These are phyloP conservation scores for Porpolomopsis calyptriformis DNA, from an alignment of 768 basidiomycete genomes.

Conservation along the genomic window DNA sequence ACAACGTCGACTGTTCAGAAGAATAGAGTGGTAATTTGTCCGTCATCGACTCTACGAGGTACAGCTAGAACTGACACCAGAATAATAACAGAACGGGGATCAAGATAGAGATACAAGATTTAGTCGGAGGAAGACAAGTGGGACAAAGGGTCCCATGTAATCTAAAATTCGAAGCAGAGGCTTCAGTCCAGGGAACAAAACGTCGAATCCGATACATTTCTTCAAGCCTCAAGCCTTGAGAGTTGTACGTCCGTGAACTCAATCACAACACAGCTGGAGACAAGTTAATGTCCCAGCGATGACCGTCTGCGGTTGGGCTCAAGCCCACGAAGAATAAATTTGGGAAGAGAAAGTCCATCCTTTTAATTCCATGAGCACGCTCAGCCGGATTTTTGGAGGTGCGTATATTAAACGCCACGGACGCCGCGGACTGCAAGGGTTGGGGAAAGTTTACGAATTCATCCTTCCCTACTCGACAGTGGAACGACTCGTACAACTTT, in stretches of 20 bases:
- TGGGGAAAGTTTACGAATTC: conserved; percentile 10
- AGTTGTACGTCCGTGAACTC: not conserved
- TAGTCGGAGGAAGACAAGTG: not conserved
- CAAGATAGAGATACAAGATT: not conserved
- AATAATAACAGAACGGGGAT: not conserved
- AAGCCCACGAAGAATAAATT: conserved; percentile 12
- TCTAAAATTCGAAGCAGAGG: not conserved
- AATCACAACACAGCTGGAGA: not conserved
- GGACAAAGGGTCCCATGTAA: not conserved
- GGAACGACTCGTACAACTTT: conserved; percentile 10
- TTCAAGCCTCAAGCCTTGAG: not conserved
- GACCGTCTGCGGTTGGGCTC: conserved; percentile 12
- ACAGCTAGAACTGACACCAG: too few species aligned
- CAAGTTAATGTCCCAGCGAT: conserved; percentile 9
- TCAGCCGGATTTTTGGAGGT: conserved; percentile 5
- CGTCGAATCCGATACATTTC: not conserved
- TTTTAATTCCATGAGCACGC: conserved; percentile 11
- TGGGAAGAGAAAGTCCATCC: conserved; percentile 11
- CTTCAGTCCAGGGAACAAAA: not conserved
- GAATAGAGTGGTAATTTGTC: too few species aligned
- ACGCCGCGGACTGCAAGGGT: conserved; percentile 3
- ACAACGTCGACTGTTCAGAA: too few species aligned
- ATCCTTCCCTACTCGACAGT: conserved; percentile 8
- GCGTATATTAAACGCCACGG: conserved; percentile 10
- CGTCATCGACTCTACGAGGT: too few species aligned